Conservation (phyloP, 441 rosid species). For the Sinapis alba region DNA sequence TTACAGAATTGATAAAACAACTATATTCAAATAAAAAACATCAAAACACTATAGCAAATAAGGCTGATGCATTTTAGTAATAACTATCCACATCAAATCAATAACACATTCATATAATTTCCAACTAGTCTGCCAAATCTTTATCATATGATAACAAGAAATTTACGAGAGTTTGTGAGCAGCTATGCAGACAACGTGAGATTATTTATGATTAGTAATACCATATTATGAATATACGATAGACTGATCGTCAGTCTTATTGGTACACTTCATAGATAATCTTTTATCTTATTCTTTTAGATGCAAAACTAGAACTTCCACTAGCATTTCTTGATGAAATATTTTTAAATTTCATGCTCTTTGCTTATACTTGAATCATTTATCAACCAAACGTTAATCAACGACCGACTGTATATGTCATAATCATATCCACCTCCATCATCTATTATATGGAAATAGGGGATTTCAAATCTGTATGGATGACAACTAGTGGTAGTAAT, state of each 20-base stretch:
- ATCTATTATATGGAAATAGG: not conserved
- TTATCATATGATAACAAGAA: not conserved
- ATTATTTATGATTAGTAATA: not conserved
- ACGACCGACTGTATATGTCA: not conserved
- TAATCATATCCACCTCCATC: not conserved
- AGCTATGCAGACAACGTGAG: not conserved
- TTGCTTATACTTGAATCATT: slow-evolving; percentile 12
- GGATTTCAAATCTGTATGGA: not conserved
- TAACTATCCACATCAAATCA: not conserved
- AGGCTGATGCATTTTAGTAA: too few relatives aligned
- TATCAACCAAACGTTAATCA: slow-evolving; percentile 16
- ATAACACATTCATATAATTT: not conserved
- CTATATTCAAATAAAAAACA: too few relatives aligned
- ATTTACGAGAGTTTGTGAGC: not conserved
- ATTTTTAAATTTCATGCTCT: not conserved
- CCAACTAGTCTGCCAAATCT: not conserved
- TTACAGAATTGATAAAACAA: not conserved
- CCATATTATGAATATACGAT: not conserved
- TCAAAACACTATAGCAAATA: not conserved
- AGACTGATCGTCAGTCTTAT: not conserved
- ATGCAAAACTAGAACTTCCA: slow-evolving; percentile 9
- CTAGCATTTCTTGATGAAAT: slow-evolving; percentile 12
- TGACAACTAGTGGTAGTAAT: too few relatives aligned
- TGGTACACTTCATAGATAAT: not conserved
- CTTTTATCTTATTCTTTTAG: not conserved